Evolutionary conservation across 352 stramenopile genomes (phyloP), one percentile per base, ranked within the genome.

Genomic region (Globisporangium spinosum): DNA sequence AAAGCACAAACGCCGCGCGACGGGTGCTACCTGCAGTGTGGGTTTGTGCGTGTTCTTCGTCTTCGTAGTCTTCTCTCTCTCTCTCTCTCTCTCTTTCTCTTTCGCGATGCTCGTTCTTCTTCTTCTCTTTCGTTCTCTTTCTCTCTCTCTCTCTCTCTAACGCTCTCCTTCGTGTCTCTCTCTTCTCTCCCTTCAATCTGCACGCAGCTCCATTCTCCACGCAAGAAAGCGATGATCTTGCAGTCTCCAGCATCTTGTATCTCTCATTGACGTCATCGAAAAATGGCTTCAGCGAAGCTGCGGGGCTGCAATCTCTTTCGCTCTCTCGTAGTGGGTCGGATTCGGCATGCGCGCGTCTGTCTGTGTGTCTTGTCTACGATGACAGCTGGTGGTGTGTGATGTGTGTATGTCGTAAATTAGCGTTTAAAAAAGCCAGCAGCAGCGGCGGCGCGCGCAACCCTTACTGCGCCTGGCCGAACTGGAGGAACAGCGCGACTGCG

Each of bases 401-500:
- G 35, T 43, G 10, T 53, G 20, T 40, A 45, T 65, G 60, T 65
- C 60, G 60, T 65, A 65, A 59, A 67, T 67, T 49, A 49, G 40
- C 40, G 40, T 49, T 49, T 59, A 43, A 47, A 47, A 47, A 49
- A 47, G 10, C 7, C 25, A 38, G 27, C n/a, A 34, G 65, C 13
- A n/a, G 25, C 25, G 25, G 25, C 29, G 29, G 29, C 29, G 29
- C 29, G 29, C 29, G 43, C 45, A 54, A 34, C 13, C 17, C 45
- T 40, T 73, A 70, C 49, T 74, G 47, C 58, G 65, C 69, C 25
- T 49, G 22, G 4, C 65, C 59, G 73, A 83, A 90, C 68, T 89
- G 80, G 47, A 89, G 73, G 75, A 89, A 93, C 35, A 90, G 72
- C 67, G 78, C 85, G 20, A 82, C 65, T 15, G 75, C 70, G 13